Evolutionary conservation across 331 rosid genomes (phyloP).

Genomic region (Rhamnella rubrinervis): DNA sequence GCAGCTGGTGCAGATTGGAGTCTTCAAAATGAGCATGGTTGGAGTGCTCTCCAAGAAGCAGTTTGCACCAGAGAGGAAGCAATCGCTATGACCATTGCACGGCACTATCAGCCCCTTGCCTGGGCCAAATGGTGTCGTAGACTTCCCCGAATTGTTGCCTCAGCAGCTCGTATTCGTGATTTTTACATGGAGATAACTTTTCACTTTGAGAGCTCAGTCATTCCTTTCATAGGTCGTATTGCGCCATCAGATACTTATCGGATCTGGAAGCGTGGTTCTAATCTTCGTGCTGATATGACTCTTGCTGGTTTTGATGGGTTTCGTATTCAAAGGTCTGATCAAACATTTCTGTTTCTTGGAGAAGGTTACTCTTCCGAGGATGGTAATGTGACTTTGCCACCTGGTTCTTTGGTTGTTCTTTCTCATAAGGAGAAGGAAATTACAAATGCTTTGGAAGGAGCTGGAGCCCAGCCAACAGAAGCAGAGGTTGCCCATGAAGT

Average conservation of each 20-base stretch:
- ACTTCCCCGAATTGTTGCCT: slow-evolving; percentile 92
- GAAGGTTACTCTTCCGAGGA: slow-evolving; percentile 90
- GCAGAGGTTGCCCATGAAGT: slow-evolving; percentile 96
- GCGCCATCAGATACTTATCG: slow-evolving; percentile 99
- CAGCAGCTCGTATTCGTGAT: slow-evolving; percentile 87
- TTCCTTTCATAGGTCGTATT: slow-evolving; percentile 92
- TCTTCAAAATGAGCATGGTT: slow-evolving; percentile 91
- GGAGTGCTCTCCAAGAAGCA: slow-evolving; percentile 99
- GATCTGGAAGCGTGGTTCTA: slow-evolving; percentile 98
- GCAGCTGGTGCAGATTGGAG: slow-evolving; percentile 98
- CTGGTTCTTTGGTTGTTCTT: slow-evolving; percentile 94
- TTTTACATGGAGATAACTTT: slow-evolving; percentile 98
- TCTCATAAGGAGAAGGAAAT: slow-evolving; percentile 95
- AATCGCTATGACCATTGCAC: slow-evolving; percentile 85
- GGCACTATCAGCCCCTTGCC: slow-evolving; percentile 87
- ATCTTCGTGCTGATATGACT: slow-evolving; percentile 98
- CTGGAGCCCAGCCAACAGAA: slow-evolving; percentile 93
- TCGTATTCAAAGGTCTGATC: slow-evolving; percentile 93
- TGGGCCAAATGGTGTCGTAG: slow-evolving; percentile 99
- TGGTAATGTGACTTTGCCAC: slow-evolving; percentile 58
- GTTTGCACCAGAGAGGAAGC: slow-evolving; percentile 92
- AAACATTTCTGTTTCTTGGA: slow-evolving; percentile 92
- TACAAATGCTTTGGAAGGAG: slow-evolving; percentile 96
- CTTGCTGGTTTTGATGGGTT: slow-evolving; percentile 99
- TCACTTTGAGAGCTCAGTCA: slow-evolving; percentile 97